phyloP scores from a whole-genome alignment of 495 filamentous ascomycete genomes.

The Xylaria castorea region DNA sequence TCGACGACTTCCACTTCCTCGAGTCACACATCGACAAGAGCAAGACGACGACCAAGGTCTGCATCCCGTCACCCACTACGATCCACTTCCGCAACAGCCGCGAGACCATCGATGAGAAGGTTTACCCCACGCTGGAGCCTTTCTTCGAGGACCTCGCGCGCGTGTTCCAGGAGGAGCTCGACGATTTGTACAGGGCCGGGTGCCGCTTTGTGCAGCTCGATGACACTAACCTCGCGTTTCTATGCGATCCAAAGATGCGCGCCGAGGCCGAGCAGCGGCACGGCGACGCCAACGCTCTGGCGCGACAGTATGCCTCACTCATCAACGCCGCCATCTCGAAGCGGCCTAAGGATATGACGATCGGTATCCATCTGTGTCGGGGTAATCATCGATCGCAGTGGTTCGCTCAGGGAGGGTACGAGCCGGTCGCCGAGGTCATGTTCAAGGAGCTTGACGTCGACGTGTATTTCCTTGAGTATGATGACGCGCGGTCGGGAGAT shows the following conservation, averaged over 20 bases:
- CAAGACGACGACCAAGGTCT: conserved; percentile 65
- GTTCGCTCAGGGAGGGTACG: conserved; percentile 73
- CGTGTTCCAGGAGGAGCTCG: conserved; percentile 66
- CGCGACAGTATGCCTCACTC: conserved; percentile 65
- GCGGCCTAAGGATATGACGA: conserved; percentile 65
- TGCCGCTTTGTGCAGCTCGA: conserved; percentile 71
- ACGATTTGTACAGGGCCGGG: conserved; percentile 66
- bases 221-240: conserved; percentile 70
- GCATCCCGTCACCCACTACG: conserved; percentile 70
- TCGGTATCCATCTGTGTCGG: conserved; percentile 70
- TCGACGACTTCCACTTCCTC: conserved; percentile 65
- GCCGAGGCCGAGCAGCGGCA: conserved; percentile 65
- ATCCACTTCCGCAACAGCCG: conserved; percentile 70
- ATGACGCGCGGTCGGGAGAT: conserved; percentile 69
- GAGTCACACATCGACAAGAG: conserved; percentile 55
- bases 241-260: conserved; percentile 70
- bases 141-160: conserved; percentile 68
- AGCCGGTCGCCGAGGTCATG: conserved; percentile 69
- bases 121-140: conserved; percentile 63
- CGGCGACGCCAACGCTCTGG: conserved; percentile 61
- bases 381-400: conserved; percentile 65
- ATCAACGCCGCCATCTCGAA: conserved; percentile 67
- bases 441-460: conserved; percentile 69
- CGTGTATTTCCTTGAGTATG: conserved; percentile 74
- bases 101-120: conserved; percentile 60